These are phyloP conservation scores for Peronospora belbahrii DNA, from an alignment of 352 stramenopile genomes.

Conservation along the genomic window DNA sequence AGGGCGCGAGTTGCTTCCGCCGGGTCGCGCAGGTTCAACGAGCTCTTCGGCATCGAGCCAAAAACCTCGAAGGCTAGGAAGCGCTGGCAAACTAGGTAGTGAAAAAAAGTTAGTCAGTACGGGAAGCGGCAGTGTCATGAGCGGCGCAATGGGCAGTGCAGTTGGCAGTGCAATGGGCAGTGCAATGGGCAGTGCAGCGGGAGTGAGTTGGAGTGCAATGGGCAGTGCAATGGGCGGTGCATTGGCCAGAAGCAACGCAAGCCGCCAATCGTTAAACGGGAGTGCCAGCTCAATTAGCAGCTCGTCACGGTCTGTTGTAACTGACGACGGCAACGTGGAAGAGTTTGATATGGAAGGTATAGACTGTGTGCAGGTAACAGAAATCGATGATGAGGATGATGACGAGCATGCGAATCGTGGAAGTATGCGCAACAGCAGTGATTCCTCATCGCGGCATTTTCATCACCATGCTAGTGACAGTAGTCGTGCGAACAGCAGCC, in stretches of 20 bases:
- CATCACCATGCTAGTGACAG: slow-evolving; percentile 24
- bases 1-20: slow-evolving; percentile 38
- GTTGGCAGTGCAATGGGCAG: slow-evolving; percentile 18
- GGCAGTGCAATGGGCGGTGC: slow-evolving; percentile 11
- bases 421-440: slow-evolving; percentile 29
- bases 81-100: slow-evolving; percentile 17
- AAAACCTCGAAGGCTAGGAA: slow-evolving; percentile 26
- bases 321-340: slow-evolving; percentile 27
- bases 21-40: slow-evolving; percentile 27
- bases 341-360: slow-evolving; percentile 71
- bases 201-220: slow-evolving; percentile 17
- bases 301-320: slow-evolving; percentile 36
- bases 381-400: slow-evolving; percentile 69
- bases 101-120: slow-evolving; percentile 11
- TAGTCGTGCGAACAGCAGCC: slow-evolving; percentile 27
- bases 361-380: slow-evolving; percentile 66
- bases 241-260: slow-evolving; percentile 14
- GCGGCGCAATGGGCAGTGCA: not conserved
- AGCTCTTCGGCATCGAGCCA: slow-evolving; percentile 37
- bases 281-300: slow-evolving; percentile 43
- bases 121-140: slow-evolving; percentile 13
- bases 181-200: not conserved
- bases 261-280: slow-evolving; percentile 38
- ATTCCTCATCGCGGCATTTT: slow-evolving; percentile 33
- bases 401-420: slow-evolving; percentile 39